These are phyloP conservation scores for Fusarium pseudocircinatum DNA, from an alignment of 2,329 filamentous ascomycete genomes.

Conservation along the genomic window DNA sequence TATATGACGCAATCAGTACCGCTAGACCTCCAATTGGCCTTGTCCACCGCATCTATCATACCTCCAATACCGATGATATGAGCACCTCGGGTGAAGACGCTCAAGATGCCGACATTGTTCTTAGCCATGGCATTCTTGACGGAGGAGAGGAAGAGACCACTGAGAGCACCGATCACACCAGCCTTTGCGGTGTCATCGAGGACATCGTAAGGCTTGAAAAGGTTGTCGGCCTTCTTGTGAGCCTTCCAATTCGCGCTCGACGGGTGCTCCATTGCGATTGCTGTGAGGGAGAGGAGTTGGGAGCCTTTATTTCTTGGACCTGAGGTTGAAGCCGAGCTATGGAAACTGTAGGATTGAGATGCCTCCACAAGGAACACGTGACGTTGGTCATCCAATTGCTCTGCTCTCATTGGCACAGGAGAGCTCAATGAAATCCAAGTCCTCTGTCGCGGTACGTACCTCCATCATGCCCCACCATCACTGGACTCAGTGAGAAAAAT, in stretches of 20 bases:
- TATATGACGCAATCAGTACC: constrained; percentile 55
- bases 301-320: constrained; percentile 42
- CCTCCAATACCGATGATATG: constrained; percentile 69
- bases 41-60: constrained; percentile 34
- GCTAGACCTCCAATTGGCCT: constrained; percentile 30
- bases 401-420: constrained; percentile 44
- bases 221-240: constrained; percentile 36
- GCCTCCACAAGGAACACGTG: constrained; percentile 47
- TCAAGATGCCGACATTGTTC: constrained; percentile 82
- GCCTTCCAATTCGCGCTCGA: constrained; percentile 42
- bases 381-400: constrained; percentile 49
- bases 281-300: constrained; percentile 21
- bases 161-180: constrained; percentile 70
- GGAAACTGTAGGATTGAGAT: constrained; percentile 36
- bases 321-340: constrained; percentile 44
- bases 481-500: constrained; percentile 37
- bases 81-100: constrained; percentile 82
- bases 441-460: constrained; percentile 31
- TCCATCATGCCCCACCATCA: constrained; percentile 19
- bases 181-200: constrained; percentile 73
- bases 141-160: constrained; percentile 77
- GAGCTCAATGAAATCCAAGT: constrained; percentile 10
- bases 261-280: constrained; percentile 49
- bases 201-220: constrained; percentile 80
- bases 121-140: constrained; percentile 88